Evolutionary conservation across 148 eudicot species (phyloP).

Genomic region (Selenicereus undatus): DNA sequence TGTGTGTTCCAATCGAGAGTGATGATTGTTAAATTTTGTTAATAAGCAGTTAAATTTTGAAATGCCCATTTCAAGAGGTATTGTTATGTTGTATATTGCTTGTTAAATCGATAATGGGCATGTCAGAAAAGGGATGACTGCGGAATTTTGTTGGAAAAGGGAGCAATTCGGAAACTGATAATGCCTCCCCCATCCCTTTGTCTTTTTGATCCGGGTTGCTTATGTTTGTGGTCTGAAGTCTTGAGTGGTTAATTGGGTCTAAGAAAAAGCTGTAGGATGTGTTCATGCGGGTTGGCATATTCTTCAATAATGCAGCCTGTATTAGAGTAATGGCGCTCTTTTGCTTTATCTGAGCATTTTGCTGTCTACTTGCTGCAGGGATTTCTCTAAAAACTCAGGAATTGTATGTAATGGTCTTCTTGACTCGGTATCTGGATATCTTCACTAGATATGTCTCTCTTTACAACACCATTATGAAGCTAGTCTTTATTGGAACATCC

Average conservation of each 20-base stretch:
- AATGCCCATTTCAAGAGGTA: not conserved
- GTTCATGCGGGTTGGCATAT: not conserved
- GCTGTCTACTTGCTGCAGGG: constrained; percentile 31
- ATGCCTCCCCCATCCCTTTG: not conserved
- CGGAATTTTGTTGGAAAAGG: not conserved
- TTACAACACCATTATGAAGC: constrained; percentile 52
- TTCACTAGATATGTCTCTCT: constrained; percentile 41
- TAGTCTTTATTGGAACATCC: constrained; percentile 49
- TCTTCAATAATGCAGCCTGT: not conserved
- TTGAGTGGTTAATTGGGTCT: not conserved
- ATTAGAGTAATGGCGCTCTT: not conserved
- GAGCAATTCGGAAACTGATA: not conserved
- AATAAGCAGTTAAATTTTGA: not conserved
- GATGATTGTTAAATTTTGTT: not conserved
- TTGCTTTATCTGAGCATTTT: not conserved
- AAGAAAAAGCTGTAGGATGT: not conserved
- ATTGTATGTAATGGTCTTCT: constrained; percentile 43
- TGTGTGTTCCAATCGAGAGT: not conserved
- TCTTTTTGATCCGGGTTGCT: not conserved
- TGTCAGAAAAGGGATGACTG: not conserved
- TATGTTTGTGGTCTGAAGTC: not conserved
- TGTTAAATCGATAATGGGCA: not conserved
- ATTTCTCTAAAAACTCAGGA: constrained; percentile 61
- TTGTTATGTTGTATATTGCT: not conserved
- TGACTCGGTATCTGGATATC: constrained; percentile 50